phyloP scores from a whole-genome alignment of 1,284 basidiomycete species.

The Puccinia brachypodii region DNA sequence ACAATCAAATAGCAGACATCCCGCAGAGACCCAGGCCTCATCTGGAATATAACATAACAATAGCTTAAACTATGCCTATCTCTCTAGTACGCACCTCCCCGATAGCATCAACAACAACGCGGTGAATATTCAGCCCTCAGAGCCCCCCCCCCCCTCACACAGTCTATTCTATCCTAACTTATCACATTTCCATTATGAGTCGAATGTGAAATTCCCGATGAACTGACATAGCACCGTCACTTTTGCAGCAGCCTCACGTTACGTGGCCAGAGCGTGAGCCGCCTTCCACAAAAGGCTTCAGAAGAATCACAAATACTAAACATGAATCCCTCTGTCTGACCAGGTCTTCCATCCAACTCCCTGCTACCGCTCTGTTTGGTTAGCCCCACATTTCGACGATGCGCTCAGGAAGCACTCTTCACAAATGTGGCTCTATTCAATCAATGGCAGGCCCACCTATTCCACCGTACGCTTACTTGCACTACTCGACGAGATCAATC shows the following conservation, averaged over 20 bases:
- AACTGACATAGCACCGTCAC: not conserved
- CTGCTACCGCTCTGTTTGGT: slow-evolving; percentile 10
- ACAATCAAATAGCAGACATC: not conserved
- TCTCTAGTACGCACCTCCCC: not conserved
- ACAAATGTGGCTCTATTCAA: not conserved
- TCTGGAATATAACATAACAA: not conserved
- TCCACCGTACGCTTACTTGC: not conserved
- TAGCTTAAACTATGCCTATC: too few relatives aligned
- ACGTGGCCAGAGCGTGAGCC: not conserved
- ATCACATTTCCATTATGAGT: too few relatives aligned
- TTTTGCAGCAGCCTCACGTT: not conserved
- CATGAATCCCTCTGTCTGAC: not conserved
- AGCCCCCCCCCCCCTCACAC: too few relatives aligned
- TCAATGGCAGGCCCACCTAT: not conserved
- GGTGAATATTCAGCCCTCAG: too few relatives aligned
- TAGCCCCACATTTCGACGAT: not conserved
- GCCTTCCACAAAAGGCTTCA: not conserved
- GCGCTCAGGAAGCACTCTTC: slow-evolving; percentile 8
- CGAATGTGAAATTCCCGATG: not conserved
- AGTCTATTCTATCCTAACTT: too few relatives aligned
- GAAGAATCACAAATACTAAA: not conserved
- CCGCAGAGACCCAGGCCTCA: not conserved
- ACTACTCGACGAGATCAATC: too few relatives aligned
- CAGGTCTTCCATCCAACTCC: not conserved
- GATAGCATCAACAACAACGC: too few relatives aligned